Percentiles rank a stretch among this genome's conserved stretches.
phyloP scores from a whole-genome alignment of 2,329 filamentous ascomycete species.

The Nannizzia gypsea region DNA sequence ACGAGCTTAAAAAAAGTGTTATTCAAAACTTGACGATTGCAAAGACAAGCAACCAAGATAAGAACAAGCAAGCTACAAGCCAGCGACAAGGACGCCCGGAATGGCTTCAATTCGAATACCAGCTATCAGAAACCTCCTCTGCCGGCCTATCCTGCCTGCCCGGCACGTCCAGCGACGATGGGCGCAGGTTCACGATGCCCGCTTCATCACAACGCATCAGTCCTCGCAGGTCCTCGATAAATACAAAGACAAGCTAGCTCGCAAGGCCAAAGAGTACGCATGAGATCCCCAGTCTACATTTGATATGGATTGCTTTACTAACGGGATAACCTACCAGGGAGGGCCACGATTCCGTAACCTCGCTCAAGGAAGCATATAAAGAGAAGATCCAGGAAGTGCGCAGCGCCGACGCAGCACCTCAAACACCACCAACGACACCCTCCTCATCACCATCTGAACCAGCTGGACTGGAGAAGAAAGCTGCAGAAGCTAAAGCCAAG shows the following conservation, averaged over 20 bases:
- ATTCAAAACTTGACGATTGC: background rate
- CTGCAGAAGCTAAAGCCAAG: constrained; percentile 18
- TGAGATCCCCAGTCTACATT: background rate
- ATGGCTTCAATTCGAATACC: constrained; percentile 11
- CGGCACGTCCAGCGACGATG: constrained; percentile 56
- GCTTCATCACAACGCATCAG: constrained; percentile 72
- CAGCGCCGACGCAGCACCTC: constrained; percentile 39
- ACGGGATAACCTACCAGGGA: constrained; percentile 39
- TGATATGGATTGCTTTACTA: background rate
- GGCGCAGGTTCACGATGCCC: constrained; percentile 85
- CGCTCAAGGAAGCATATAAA: constrained; percentile 67
- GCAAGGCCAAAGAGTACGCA: constrained; percentile 59
- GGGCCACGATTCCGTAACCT: constrained; percentile 48
- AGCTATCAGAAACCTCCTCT: constrained; percentile 8
- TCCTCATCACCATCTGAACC: constrained; percentile 21
- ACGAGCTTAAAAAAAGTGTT: background rate
- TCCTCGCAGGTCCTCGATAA: constrained; percentile 60
- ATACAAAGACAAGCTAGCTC: constrained; percentile 73
- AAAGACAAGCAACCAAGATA: background rate
- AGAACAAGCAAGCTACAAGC: background rate
- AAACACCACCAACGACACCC: constrained; percentile 21
- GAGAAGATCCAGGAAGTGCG: constrained; percentile 67
- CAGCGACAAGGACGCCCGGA: background rate
- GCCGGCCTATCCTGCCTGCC: constrained; percentile 2
- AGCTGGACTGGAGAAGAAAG: background rate